phyloP scores from a whole-genome alignment of 2,329 filamentous ascomycete genomes.

The Pseudocercospora fuligena region DNA sequence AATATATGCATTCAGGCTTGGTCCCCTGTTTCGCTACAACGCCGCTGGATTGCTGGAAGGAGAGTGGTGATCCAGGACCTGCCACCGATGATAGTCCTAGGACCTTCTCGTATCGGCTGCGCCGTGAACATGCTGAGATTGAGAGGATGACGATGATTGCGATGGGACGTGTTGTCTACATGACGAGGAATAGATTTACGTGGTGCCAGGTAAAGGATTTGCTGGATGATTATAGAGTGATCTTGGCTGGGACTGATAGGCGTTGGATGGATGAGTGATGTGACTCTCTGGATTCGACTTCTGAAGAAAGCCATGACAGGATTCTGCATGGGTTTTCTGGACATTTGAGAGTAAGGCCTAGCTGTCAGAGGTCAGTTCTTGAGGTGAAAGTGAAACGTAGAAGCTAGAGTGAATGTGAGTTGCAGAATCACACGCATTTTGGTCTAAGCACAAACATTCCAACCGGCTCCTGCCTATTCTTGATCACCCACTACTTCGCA shows the following conservation, averaged over 20 bases:
- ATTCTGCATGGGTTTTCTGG: no score
- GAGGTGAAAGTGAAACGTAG: not conserved
- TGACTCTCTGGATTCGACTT: not conserved
- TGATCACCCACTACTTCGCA: not conserved
- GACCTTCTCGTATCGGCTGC: not conserved
- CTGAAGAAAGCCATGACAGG: no score
- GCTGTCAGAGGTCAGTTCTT: not conserved
- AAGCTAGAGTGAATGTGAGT: not conserved
- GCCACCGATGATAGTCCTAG: not conserved
- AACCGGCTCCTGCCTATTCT: not conserved
- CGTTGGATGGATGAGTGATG: not conserved
- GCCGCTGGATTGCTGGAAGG: not conserved
- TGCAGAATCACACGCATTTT: not conserved
- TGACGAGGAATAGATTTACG: not conserved
- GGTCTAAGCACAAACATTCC: not conserved
- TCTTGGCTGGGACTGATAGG: not conserved
- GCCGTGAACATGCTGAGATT: not conserved
- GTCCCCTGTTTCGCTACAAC: not conserved
- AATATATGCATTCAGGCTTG: not conserved
- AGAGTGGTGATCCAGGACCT: not conserved
- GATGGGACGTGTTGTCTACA: not conserved
- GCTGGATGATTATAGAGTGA: not conserved
- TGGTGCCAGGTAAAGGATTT: not conserved
- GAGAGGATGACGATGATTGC: not conserved
- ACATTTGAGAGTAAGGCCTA: no score